phyloP scores from a whole-genome alignment of 1,139 yeast species.

The Kurtzmaniella natalensis region DNA sequence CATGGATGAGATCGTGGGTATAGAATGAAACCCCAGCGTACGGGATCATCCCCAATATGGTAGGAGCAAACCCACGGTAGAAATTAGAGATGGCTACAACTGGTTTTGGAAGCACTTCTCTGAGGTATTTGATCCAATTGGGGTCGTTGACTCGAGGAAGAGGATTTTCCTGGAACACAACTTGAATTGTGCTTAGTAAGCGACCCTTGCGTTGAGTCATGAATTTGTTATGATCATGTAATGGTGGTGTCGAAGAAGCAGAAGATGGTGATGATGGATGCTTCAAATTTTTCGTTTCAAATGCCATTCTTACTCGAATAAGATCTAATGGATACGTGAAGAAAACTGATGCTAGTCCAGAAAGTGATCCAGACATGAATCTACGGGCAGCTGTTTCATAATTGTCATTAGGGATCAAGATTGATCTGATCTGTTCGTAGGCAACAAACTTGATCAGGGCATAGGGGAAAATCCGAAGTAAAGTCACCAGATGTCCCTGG shows the following conservation, averaged over 20 bases:
- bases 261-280: conserved; percentile 12
- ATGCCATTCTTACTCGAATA: conserved; percentile 87
- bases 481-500: conserved; percentile 94
- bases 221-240: conserved; percentile 18
- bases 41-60: conserved; percentile 93
- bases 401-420: conserved; percentile 68
- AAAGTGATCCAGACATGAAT: conserved; percentile 82
- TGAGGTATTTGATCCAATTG: conserved; percentile 29
- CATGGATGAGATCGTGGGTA: conserved; percentile 90
- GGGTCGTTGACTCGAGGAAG: conserved; percentile 36
- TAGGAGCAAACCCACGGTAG: conserved; percentile 92
- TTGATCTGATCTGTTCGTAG: conserved; percentile 83
- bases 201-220: conserved; percentile 45
- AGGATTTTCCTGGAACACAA: conserved; percentile 64
- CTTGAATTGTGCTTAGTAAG: conserved; percentile 47
- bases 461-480: conserved; percentile 88
- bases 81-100: conserved; percentile 58
- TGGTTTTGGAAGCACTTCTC: conserved; percentile 30
- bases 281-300: conserved; percentile 56
- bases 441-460: conserved; percentile 98
- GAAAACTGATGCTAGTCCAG: conserved; percentile 83
- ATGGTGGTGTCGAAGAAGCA: conserved; percentile 8
- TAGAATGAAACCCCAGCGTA: conserved; percentile 97
- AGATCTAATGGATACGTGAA: conserved; percentile 91
- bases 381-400: conserved; percentile 81